phyloP scores from a whole-genome alignment of 495 filamentous ascomycete genomes.

The Lophiotrema nucula region DNA sequence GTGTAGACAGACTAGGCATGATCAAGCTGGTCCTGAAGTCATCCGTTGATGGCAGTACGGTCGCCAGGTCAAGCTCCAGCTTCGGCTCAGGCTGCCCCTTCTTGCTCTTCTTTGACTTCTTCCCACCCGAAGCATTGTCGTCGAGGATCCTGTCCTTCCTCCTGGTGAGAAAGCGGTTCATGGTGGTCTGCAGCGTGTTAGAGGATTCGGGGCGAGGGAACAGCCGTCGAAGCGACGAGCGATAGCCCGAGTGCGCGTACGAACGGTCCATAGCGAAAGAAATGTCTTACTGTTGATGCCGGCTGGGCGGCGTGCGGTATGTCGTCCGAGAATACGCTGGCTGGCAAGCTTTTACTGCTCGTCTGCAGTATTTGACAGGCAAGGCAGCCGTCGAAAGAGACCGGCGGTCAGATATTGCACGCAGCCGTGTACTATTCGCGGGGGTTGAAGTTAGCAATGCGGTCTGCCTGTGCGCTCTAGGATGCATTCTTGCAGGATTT shows the following conservation, averaged over 20 bases:
- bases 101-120: constrained; percentile 54
- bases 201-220: constrained; percentile 9
- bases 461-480: constrained; percentile 10
- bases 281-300: constrained; percentile 11
- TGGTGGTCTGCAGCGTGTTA: constrained; percentile 41
- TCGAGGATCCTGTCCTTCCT: constrained; percentile 35
- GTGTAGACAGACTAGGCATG: constrained; percentile 90
- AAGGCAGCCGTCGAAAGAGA: background rate
- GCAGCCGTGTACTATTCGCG: constrained; percentile 16
- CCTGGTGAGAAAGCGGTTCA: constrained; percentile 45
- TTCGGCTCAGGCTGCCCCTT: constrained; percentile 56
- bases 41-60: constrained; percentile 75
- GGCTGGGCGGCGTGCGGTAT: background rate
- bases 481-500: constrained; percentile 4
- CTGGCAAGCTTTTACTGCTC: constrained; percentile 7
- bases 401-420: too few species aligned
- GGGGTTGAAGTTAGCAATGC: constrained; percentile 11
- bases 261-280: constrained; percentile 12
- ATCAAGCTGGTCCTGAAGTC: constrained; percentile 96
- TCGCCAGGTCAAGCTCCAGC: constrained; percentile 67
- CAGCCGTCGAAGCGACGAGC: constrained; percentile 16
- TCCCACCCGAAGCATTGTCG: constrained; percentile 17
- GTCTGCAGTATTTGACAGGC: background rate
- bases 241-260: constrained; percentile 7
- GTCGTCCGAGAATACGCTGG: background rate